These are phyloP conservation scores for Eimeria sp. DNA, from an alignment of 169 alveolate species.

Conservation along the genomic window DNA sequence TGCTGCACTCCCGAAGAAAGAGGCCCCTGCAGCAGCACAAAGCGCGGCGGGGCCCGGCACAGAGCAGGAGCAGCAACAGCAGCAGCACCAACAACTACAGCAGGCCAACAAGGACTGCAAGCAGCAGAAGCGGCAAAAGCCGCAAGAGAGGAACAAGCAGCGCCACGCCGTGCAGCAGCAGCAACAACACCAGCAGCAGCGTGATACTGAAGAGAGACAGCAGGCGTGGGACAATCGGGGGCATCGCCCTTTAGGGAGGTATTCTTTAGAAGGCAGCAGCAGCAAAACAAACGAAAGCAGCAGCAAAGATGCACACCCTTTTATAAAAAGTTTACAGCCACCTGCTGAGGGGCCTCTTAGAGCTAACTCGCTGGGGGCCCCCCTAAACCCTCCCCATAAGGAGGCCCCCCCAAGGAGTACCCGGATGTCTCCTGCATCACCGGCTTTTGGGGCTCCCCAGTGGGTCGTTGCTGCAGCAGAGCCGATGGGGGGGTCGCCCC, in stretches of 20 bases:
- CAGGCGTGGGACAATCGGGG: conserved; percentile 20
- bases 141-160: background rate
- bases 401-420: background rate
- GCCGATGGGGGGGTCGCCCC: background rate
- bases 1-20: background rate
- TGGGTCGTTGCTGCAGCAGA: background rate
- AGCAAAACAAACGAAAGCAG: too few species aligned
- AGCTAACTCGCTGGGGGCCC: background rate
- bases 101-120: background rate
- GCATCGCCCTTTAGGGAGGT: background rate
- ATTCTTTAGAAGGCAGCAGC: background rate
- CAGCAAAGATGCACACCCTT: background rate
- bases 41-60: background rate
- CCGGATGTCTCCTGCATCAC: too few species aligned
- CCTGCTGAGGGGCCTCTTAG: background rate
- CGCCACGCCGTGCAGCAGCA: background rate
- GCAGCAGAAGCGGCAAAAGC: background rate
- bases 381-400: background rate
- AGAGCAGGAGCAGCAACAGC: conserved; percentile 17
- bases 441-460: background rate
- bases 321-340: too few species aligned
- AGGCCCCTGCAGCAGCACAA: background rate
- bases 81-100: conserved; percentile 5
- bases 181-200: background rate
- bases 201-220: conserved; percentile 17